Evolutionary conservation across 2,329 filamentous ascomycete genomes (phyloP).

Genomic region (Fusarium pseudoanthophilum): DNA sequence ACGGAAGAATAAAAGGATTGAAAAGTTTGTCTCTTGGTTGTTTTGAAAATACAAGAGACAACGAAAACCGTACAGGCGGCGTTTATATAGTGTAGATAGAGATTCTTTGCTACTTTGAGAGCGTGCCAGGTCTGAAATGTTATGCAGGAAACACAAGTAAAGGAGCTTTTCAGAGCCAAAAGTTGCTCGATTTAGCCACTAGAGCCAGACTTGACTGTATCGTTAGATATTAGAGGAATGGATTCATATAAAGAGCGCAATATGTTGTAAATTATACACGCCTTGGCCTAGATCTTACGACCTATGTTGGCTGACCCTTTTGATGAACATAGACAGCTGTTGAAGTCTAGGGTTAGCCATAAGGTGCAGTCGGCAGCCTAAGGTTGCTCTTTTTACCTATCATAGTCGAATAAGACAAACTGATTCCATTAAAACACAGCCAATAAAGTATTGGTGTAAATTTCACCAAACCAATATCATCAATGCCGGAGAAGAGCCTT

Average conservation of each 20-base stretch:
- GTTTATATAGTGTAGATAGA: constrained; percentile 23
- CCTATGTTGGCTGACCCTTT: not conserved
- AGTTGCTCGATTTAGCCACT: not conserved
- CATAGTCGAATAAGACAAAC: not conserved
- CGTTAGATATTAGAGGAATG: not conserved
- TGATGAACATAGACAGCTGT: not conserved
- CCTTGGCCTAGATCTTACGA: not conserved
- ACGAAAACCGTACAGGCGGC: constrained; percentile 10
- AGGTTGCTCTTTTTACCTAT: not conserved
- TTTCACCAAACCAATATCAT: not conserved
- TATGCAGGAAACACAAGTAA: not conserved
- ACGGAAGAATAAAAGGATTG: not conserved
- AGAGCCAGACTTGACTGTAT: constrained; percentile 22
- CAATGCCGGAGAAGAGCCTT: not conserved
- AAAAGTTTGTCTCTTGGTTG: not conserved
- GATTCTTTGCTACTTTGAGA: constrained; percentile 11
- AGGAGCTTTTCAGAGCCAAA: not conserved
- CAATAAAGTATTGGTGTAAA: not conserved
- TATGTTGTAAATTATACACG: not conserved
- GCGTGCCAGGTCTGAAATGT: constrained; percentile 8
- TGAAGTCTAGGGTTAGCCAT: not conserved
- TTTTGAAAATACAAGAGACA: not conserved
- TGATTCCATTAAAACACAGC: not conserved
- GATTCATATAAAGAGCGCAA: not conserved
- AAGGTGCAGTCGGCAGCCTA: not conserved